phyloP scores from a whole-genome alignment of 371 early-diverging fungal species.

The Blakeslea trispora region DNA sequence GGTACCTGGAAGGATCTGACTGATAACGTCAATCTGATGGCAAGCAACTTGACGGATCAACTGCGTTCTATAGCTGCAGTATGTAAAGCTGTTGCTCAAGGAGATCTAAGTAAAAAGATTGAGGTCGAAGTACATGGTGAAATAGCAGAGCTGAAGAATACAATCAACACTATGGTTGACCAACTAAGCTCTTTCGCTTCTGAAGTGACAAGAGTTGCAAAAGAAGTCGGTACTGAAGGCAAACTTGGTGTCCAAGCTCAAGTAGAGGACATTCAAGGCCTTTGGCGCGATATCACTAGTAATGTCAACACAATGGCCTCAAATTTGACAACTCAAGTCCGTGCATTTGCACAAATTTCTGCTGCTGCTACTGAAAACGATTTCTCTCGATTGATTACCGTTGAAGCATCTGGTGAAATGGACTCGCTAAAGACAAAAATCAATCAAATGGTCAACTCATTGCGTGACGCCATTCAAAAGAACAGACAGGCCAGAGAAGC shows the following conservation, averaged over 20 bases:
- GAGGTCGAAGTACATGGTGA: constrained; percentile 50
- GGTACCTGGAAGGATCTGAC: constrained; percentile 78
- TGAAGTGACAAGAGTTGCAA: constrained; percentile 50
- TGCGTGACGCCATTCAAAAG: constrained; percentile 71
- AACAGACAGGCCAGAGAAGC: constrained; percentile 72
- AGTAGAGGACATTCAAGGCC: constrained; percentile 58
- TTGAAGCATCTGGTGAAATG: constrained; percentile 77
- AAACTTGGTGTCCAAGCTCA: constrained; percentile 37
- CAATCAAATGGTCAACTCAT: constrained; percentile 69
- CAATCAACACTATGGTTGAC: constrained; percentile 60
- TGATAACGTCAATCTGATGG: constrained; percentile 67
- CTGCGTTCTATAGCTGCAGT: constrained; percentile 51
- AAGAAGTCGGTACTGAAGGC: constrained; percentile 61
- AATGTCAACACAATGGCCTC: constrained; percentile 57
- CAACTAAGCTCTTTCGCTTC: constrained; percentile 47
- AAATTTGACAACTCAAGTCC: constrained; percentile 59
- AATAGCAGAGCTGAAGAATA: constrained; percentile 52
- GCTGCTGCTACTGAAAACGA: constrained; percentile 69
- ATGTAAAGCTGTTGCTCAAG: constrained; percentile 49
- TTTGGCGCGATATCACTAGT: constrained; percentile 68
- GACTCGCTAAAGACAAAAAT: constrained; percentile 78
- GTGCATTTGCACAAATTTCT: constrained; percentile 65
- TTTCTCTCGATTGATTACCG: constrained; percentile 66
- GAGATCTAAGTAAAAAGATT: constrained; percentile 48
- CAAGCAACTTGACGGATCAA: constrained; percentile 51